Base-by-base conservation (phyloP, 192 early-diverging fungal genomes). In the Coemansia sp. region DNA sequence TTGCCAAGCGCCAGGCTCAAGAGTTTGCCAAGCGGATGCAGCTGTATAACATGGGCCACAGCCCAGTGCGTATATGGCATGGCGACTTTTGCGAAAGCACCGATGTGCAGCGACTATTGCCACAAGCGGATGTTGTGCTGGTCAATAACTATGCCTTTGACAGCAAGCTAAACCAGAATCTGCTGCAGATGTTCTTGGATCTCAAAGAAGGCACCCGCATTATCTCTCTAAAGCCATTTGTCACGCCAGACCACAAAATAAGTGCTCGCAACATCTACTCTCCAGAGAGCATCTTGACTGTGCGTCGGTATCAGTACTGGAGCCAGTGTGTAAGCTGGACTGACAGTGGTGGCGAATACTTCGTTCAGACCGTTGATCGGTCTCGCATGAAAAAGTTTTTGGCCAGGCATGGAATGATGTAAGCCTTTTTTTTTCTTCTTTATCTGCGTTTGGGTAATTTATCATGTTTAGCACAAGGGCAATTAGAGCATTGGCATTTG, bases 91-190 rank as follows among this genome's bases (percentile, higher is more conserved):
- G 94, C 56, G 89, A 94, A 39, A 83, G 84, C 44, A 48, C 79
- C 11, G 80, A 81, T 23, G 73, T 91, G 2, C 80, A 86, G 35
- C 72, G 80, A 21, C 78, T 89, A n/a, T 76, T 98, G 47, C 79
- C 81, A 13, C 61, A 69, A 1, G 94, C 92, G 8, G 93, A 98
- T 63, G 90, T 98, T 20, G 85, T 98, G 33, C 87, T 98, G 66
- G 92, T 94, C 59, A 96, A 96, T 72, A 96, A 96, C 69, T 98
- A 95, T 58, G 93, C 90, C 11, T 98, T 97, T 72, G 85, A 87
- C 57, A 83, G 88, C 23, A 69, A 76, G 31, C 77, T 94, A 19
- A 98, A 98, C 68, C 91, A 95, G 48, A 68, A 68, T 6, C 81
- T 96, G 48, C 57, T 91, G 37, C 86, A 88, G 57, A 70, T 88